Conservation (phyloP, 441 rosid genomes). For the Croton setiger region DNA sequence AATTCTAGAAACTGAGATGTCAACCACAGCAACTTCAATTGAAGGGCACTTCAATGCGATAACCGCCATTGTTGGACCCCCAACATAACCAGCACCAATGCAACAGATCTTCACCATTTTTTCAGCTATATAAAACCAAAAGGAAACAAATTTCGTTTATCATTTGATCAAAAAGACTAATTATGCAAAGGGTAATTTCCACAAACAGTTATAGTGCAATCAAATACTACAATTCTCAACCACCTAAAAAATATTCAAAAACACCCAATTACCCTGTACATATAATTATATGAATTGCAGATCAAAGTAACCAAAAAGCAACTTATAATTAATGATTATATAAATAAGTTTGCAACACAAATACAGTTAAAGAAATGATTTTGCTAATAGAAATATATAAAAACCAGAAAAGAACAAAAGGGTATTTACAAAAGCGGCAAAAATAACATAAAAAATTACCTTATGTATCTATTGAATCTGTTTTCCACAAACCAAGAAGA, state of each 20-base stretch:
- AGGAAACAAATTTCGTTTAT: neutral
- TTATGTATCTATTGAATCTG: neutral
- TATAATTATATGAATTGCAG: neutral
- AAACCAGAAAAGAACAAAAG: neutral
- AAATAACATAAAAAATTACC: neutral
- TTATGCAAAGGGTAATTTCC: neutral
- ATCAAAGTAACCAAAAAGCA: neutral
- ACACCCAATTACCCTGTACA: neutral
- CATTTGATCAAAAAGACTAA: neutral
- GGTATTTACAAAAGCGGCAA: too few species aligned
- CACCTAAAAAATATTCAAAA: neutral
- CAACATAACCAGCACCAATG: conserved; percentile 87
- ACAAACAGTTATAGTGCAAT: neutral
- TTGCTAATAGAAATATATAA: neutral
- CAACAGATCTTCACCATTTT: conserved; percentile 89
- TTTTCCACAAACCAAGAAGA: neutral
- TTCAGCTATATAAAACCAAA: conserved; percentile 13
- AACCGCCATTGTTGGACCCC: conserved; percentile 88
- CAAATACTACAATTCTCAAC: neutral
- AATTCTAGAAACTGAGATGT: conserved; percentile 63
- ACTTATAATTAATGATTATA: too few species aligned
- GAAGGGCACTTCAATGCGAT: conserved; percentile 77
- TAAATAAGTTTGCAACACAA: too few species aligned
- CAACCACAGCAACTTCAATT: conserved; percentile 71
- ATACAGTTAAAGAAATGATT: too few species aligned